A percentile compares a stretch with the other conserved stretches of the same genome.
These are phyloP conservation scores for Colletotrichum cordylinicola DNA, from an alignment of 2,329 filamentous ascomycete genomes.

Conservation along the genomic window DNA sequence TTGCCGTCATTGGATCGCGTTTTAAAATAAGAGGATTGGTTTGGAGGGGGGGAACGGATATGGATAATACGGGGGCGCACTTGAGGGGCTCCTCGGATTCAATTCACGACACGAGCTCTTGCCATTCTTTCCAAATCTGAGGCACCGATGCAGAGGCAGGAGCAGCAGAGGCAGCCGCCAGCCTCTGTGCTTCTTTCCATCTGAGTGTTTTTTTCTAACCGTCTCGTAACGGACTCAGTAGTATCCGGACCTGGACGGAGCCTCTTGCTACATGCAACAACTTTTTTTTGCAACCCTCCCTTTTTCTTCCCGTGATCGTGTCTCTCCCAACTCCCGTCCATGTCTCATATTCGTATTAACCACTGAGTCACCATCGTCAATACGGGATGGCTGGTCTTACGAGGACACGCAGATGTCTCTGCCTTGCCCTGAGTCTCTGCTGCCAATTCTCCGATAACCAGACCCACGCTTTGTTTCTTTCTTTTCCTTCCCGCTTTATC, in stretches of 20 bases:
- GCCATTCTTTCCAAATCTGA: background rate
- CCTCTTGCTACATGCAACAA: background rate
- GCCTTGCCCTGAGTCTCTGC: background rate
- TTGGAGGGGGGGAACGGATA: constrained; percentile 1
- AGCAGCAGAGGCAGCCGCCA: background rate
- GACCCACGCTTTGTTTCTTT: background rate
- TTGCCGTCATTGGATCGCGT: constrained; percentile 17
- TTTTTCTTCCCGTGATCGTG: background rate
- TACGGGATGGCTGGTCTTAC: background rate
- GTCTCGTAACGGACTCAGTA: background rate
- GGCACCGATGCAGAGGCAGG: background rate
- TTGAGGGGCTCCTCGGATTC: background rate
- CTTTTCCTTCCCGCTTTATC: background rate
- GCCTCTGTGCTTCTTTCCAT: background rate
- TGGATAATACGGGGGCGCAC: background rate
- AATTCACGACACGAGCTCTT: background rate
- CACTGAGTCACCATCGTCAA: background rate
- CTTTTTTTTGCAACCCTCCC: background rate
- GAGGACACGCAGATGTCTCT: background rate
- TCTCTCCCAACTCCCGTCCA: background rate
- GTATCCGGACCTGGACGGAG: background rate
- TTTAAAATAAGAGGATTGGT: constrained; percentile 20
- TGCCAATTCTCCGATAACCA: background rate
- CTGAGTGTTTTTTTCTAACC: background rate
- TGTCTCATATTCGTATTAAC: background rate